Conservation (phyloP, 768 basidiomycete genomes). For the Glaciozyma martinii region DNA sequence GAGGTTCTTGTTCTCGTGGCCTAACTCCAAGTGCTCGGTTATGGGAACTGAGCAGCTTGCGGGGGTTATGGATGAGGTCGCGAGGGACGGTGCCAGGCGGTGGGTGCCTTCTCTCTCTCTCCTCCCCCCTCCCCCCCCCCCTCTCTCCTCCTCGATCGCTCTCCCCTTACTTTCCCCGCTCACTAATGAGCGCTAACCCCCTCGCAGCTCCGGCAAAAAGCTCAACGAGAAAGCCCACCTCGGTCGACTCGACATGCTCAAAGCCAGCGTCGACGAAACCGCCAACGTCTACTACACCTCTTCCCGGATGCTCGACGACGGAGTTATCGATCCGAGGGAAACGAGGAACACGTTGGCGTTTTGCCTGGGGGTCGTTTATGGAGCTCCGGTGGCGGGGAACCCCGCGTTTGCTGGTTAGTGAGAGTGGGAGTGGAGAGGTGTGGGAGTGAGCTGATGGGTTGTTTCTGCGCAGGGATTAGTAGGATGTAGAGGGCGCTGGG, state of each 20-base stretch:
- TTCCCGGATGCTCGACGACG: not conserved
- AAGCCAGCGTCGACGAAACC: not conserved
- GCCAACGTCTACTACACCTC: not conserved
- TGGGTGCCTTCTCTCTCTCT: not conserved
- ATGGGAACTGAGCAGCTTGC: conserved; percentile 8
- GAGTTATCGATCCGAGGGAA: not conserved
- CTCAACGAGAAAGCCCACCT: not conserved
- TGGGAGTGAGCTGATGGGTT: too few relatives aligned
- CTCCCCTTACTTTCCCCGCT: too few relatives aligned
- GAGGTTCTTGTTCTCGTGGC: conserved; percentile 1
- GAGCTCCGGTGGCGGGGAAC: not conserved
- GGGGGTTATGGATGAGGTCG: conserved; percentile 2
- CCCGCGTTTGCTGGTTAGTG: too few relatives aligned
- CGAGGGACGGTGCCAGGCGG: not conserved
- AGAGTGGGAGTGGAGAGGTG: too few relatives aligned
- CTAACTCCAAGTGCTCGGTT: conserved; percentile 2
- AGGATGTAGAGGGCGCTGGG: too few relatives aligned
- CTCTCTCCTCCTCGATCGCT: too few relatives aligned
- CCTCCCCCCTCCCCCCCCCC: not conserved
- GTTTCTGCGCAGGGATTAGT: too few relatives aligned
- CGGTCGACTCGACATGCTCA: not conserved
- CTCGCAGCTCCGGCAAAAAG: not conserved
- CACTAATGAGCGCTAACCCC: not conserved
- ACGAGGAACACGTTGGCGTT: not conserved
- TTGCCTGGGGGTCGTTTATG: not conserved